phyloP scores from a whole-genome alignment of 176 grass and related monocot species.

The barley (Hordeum vulgare) region MorexV3_pseudomolecules_assembly NC_058518.1:416333929-416334428 shows the following conservation, averaged over 20 bases:
- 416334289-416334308: slow-evolving; percentile 98
- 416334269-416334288: slow-evolving; percentile 93
- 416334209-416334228: slow-evolving; percentile 97
- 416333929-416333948: slow-evolving; percentile 81
- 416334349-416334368: slow-evolving; percentile 4
- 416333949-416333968: slow-evolving; percentile 84
- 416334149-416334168: slow-evolving; percentile 55
- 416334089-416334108: slow-evolving; percentile 88
- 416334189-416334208: slow-evolving; percentile 95
- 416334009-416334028: slow-evolving; percentile 55
- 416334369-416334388: background rate
- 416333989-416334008: slow-evolving; percentile 98
- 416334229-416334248: slow-evolving; percentile 94
- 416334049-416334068: background rate
- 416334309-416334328: slow-evolving; percentile 75
- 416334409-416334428: slow-evolving; percentile 1
- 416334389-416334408: slow-evolving; percentile 7
- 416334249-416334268: slow-evolving; percentile 96
- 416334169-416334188: slow-evolving; percentile 70
- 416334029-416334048: slow-evolving; percentile 19
- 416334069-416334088: background rate
- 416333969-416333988: slow-evolving; percentile 97
- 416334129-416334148: slow-evolving; percentile 88
- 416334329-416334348: slow-evolving; percentile 90
- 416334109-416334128: slow-evolving; percentile 98